Conservation (phyloP, 108 stramenopile genomes). For the Parietichytrium sp. region DNA sequence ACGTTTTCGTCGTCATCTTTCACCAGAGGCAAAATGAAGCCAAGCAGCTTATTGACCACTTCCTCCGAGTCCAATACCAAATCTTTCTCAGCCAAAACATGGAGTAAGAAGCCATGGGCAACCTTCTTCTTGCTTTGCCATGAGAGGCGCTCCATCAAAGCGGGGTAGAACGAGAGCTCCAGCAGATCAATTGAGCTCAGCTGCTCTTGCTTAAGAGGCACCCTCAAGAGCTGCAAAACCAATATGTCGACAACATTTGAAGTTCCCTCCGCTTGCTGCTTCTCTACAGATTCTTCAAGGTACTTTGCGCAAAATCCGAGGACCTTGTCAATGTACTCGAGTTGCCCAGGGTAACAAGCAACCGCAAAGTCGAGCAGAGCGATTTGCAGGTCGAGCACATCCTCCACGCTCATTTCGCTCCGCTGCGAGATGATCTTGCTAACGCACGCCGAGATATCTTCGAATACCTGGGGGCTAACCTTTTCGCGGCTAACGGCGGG, state of each 20-base stretch:
- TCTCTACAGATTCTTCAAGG: too few relatives aligned
- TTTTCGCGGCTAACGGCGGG: not conserved
- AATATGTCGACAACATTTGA: constrained; percentile 80
- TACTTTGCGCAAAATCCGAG: constrained; percentile 71
- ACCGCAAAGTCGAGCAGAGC: constrained; percentile 80
- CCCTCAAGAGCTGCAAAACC: constrained; percentile 66
- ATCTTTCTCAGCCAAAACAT: constrained; percentile 50
- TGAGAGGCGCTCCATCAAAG: constrained; percentile 79
- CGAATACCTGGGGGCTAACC: not conserved
- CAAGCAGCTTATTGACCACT: constrained; percentile 75
- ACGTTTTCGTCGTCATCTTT: constrained; percentile 59
- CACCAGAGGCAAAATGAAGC: constrained; percentile 81
- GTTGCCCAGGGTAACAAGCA: constrained; percentile 83
- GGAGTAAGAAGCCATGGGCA: constrained; percentile 68
- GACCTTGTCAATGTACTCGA: constrained; percentile 78
- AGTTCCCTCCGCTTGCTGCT: constrained; percentile 21
- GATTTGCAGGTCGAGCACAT: constrained; percentile 87
- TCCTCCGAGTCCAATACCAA: constrained; percentile 50
- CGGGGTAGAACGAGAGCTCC: constrained; percentile 72
- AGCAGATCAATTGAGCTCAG: constrained; percentile 59
- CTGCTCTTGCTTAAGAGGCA: constrained; percentile 20
- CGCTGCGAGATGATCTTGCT: constrained; percentile 31
- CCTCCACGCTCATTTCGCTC: constrained; percentile 57
- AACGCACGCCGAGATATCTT: not conserved
- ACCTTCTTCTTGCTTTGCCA: constrained; percentile 81